Percentiles rank a stretch among this genome's conserved stretches.
These are phyloP conservation scores for Daucus carota DNA, from an alignment of 129 eudicot species.

Conservation along the genomic window DNA sequence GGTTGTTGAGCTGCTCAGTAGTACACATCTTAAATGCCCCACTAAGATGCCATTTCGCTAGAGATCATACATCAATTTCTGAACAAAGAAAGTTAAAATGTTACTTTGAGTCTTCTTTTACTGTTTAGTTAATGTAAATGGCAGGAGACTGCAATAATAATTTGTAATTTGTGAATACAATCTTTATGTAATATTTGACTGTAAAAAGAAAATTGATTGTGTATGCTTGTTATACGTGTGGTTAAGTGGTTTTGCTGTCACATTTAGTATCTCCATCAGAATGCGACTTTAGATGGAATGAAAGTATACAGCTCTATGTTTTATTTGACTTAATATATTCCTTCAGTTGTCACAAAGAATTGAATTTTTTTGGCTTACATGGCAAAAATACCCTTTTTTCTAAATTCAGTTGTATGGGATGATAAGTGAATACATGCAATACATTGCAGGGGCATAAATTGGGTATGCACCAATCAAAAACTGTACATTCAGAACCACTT, in stretches of 20 bases:
- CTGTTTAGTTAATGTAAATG: neutral
- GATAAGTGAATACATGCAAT: neutral
- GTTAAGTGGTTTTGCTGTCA: neutral
- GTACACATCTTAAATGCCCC: neutral
- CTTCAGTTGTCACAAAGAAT: neutral
- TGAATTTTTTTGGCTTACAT: neutral
- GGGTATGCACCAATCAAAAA: neutral
- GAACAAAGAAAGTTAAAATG: neutral
- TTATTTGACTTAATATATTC: neutral
- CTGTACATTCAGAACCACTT: conserved; percentile 10
- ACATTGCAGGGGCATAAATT: conserved; percentile 18
- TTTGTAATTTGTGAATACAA: neutral
- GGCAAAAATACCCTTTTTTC: neutral
- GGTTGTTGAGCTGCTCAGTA: neutral
- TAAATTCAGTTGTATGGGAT: neutral
- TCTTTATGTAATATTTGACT: neutral
- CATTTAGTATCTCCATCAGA: neutral
- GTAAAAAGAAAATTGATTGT: neutral
- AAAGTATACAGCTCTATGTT: neutral
- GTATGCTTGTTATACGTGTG: neutral
- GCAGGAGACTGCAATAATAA: neutral
- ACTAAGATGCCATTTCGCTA: neutral
- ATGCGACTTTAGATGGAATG: neutral
- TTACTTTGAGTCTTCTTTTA: neutral
- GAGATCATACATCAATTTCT: neutral